A percentile compares a stretch with the other conserved stretches of the same genome.
phyloP scores from a whole-genome alignment of 148 eudicot species.

The Amaranthus cruentus region DNA sequence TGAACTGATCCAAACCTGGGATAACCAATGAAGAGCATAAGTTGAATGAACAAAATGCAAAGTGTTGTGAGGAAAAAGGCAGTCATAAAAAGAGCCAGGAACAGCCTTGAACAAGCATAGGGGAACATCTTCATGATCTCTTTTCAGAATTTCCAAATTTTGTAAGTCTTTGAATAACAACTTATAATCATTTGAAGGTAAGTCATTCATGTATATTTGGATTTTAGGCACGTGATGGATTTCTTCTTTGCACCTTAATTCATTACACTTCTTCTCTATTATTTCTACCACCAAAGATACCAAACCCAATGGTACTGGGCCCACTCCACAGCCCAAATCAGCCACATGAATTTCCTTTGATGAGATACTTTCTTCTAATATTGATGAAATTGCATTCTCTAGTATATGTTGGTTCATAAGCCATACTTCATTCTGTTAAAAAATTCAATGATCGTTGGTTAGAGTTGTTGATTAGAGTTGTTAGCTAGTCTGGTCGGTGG shows the following conservation, averaged over 20 bases:
- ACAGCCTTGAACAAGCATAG: conserved; percentile 26
- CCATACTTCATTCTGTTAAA: no score
- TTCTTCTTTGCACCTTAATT: conserved; percentile 9
- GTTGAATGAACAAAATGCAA: conserved; percentile 37
- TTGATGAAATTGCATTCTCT: no score
- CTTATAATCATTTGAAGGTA: conserved; percentile 48
- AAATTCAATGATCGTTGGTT: no score
- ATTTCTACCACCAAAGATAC: no score
- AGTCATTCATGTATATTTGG: conserved; percentile 38
- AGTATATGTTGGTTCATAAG: no score
- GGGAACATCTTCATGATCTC: not conserved
- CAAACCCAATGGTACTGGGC: no score
- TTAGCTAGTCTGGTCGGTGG: no score
- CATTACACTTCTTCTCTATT: not conserved
- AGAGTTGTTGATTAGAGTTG: no score
- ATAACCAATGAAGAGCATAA: conserved; percentile 45
- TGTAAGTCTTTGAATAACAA: conserved; percentile 25
- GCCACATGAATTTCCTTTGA: no score
- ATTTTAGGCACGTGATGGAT: conserved; percentile 18
- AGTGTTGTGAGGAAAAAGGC: conserved; percentile 29
- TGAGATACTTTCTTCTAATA: no score
- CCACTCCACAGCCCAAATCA: no score
- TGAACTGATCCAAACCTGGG: conserved; percentile 36
- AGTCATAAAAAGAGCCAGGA: conserved; percentile 40
- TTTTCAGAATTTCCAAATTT: not conserved